phyloP scores from a whole-genome alignment of 768 basidiomycete species.

The Mycena kentingensis region DNA sequence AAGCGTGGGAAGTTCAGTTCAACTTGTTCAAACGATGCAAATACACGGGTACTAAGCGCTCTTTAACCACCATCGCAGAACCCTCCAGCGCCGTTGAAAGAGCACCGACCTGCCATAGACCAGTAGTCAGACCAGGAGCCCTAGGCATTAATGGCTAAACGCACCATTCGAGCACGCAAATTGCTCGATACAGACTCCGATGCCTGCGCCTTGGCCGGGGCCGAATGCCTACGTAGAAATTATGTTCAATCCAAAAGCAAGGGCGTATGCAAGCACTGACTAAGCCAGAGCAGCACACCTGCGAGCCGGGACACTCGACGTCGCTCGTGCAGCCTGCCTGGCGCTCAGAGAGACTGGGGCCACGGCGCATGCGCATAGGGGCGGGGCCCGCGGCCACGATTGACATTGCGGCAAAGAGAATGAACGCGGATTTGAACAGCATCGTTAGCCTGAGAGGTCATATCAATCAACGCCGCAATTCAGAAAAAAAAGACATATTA shows the following conservation, averaged over 20 bases:
- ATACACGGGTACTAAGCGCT: too few species aligned
- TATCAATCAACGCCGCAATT: too few species aligned
- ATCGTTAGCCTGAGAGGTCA: too few species aligned
- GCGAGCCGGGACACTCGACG: not conserved
- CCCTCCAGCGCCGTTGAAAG: not conserved
- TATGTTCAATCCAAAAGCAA: not conserved
- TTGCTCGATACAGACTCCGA: not conserved
- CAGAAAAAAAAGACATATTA: too few species aligned
- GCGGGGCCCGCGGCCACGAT: too few species aligned
- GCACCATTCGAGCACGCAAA: not conserved
- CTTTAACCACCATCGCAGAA: constrained; percentile 31
- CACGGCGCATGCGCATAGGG: too few species aligned
- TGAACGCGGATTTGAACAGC: too few species aligned
- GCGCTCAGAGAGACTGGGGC: too few species aligned
- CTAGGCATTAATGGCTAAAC: not conserved
- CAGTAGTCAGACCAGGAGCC: not conserved
- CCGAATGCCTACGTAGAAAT: not conserved
- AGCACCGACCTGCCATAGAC: not conserved
- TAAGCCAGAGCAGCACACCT: constrained; percentile 3
- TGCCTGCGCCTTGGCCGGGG: not conserved
- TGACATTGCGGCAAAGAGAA: too few species aligned
- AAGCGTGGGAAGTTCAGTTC: too few species aligned
- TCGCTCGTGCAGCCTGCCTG: not conserved
- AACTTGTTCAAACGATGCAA: too few species aligned
- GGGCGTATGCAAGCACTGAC: not conserved